Percentiles rank a stretch among this genome's conserved stretches.
These are phyloP conservation scores for Elsinoe perseae DNA, from an alignment of 2,329 filamentous ascomycete species.

Conservation along the genomic window DNA sequence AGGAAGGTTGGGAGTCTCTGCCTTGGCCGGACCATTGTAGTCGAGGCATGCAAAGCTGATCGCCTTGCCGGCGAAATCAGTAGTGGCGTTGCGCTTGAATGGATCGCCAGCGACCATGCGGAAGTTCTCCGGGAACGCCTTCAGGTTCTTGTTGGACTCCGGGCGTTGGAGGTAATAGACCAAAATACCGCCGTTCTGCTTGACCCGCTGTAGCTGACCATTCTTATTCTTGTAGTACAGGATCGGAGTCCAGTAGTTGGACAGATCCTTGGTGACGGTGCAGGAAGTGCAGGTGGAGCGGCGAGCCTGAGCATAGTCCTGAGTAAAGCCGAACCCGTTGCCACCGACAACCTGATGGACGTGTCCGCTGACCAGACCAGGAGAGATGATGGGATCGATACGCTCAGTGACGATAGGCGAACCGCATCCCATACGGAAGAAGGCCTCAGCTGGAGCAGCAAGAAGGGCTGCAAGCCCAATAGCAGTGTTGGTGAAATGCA, in stretches of 20 bases:
- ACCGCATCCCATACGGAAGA: conserved; percentile 60
- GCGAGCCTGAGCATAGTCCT: conserved; percentile 53
- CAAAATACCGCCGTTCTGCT: conserved; percentile 55
- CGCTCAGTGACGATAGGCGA: conserved; percentile 54
- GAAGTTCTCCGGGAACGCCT: conserved; percentile 62
- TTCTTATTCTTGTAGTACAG: conserved; percentile 61
- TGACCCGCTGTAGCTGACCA: conserved; percentile 52
- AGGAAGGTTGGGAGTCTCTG: conserved; percentile 56
- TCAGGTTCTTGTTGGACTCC: conserved; percentile 52
- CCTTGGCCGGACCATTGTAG: conserved; percentile 21
- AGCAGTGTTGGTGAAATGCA: conserved; percentile 15
- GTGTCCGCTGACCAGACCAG: conserved; percentile 52
- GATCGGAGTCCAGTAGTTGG: conserved; percentile 69
- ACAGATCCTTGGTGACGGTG: conserved; percentile 58
- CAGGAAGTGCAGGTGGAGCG: conserved; percentile 64
- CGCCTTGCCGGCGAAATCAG: conserved; percentile 45
- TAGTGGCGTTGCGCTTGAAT: conserved; percentile 50
- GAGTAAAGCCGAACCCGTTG: conserved; percentile 56
- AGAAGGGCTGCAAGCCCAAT: conserved; percentile 26
- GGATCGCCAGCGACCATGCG: conserved; percentile 63
- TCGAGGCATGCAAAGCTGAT: conserved; percentile 51
- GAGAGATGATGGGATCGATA: conserved; percentile 60
- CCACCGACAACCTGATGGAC: conserved; percentile 66
- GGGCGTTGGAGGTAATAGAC: conserved; percentile 60
- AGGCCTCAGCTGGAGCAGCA: conserved; percentile 48